Base-by-base conservation (phyloP, 2,329 filamentous ascomycete genomes). In the Apiospora aurea region DNA sequence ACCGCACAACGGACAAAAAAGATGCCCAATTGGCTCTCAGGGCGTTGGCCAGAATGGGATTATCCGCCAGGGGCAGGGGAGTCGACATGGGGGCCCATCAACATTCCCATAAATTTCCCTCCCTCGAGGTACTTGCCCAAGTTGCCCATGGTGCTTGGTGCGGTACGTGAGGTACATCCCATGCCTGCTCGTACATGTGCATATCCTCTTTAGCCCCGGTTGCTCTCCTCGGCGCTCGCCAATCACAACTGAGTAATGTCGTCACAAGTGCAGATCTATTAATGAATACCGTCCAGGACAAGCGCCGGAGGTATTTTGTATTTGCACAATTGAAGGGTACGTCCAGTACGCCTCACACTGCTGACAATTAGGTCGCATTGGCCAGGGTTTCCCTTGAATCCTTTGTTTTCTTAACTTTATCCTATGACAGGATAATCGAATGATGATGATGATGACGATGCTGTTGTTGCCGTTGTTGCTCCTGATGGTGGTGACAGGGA, bases 21-120 rank as follows among this genome's bases (percentile, higher is more conserved):
- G 57, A 64, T 64, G 34, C 57, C 57, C 57, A 64, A 64, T 64
- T 64, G 57, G 57, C 57, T 64, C 57, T 64, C 57, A 64, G 57
- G 34, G 57, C 57, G 51, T 57, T 34, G 51, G 26, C 26, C 51
- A 57, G 26, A 57, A 64, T 64, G 34, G 57, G 34, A 64, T 64
- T 64, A 64, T 64, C 57, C 57, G 57, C 34, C 57, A 64, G 57
- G 57, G 57, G 57, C 57, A 34, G 57, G 57, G 57, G 10, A 18
- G 34, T n/a, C 57, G 38, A 41, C 57, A 64, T 64, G 57, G 57
- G 57, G 57, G 13, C 24, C 57, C 57, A 64, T 64, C 10, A 38
- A 64, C 29, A 64, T 64, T 64, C 29, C 57, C 57, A 64, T 64
- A 64, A 64, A 47, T 47, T 41, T 41, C 18, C 29, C 57, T 41